Conservation (phyloP, 164 flowering plant genomes). For the Piper longum region DNA sequence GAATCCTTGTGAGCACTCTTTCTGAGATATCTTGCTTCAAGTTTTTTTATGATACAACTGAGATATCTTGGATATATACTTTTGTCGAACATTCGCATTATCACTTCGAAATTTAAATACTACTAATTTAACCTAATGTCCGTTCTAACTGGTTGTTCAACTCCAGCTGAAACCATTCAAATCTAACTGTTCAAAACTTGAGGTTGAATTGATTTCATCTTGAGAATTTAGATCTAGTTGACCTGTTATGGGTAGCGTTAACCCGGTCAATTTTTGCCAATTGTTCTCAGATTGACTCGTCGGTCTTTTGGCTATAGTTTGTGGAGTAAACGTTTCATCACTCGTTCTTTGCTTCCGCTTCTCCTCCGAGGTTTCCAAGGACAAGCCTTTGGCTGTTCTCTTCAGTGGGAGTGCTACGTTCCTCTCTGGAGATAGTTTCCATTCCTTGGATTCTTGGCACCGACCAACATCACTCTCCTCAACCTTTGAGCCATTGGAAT, state of each 20-base stretch:
- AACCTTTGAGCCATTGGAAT: conserved; percentile 14
- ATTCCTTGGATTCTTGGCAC: conserved; percentile 26
- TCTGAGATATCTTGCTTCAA: no score
- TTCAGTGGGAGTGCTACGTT: conserved; percentile 13
- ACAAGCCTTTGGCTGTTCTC: conserved; percentile 27
- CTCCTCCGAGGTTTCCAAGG: conserved; percentile 35
- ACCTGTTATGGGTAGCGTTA: conserved; percentile 21
- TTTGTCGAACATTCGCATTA: not conserved
- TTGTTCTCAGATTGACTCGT: conserved; percentile 21
- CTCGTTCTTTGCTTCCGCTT: conserved; percentile 16
- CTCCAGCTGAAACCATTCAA: conserved; percentile 80
- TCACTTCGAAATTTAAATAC: not conserved
- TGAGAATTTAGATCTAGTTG: conserved; percentile 59
- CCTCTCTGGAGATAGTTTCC: conserved; percentile 21
- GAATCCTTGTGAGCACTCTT: no score
- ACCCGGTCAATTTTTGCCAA: conserved; percentile 16
- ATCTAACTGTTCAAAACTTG: conserved; percentile 52
- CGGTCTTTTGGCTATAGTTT: conserved; percentile 12
- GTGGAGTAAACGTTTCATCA: conserved; percentile 11
- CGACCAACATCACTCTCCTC: conserved; percentile 19
- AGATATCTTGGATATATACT: not conserved
- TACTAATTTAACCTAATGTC: not conserved
- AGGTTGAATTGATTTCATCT: conserved; percentile 35
- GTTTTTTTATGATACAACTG: no score
- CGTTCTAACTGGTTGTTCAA: conserved; percentile 16